Evolutionary conservation across 352 stramenopile genomes (phyloP).

Genomic region (Achlya hypogyna): DNA sequence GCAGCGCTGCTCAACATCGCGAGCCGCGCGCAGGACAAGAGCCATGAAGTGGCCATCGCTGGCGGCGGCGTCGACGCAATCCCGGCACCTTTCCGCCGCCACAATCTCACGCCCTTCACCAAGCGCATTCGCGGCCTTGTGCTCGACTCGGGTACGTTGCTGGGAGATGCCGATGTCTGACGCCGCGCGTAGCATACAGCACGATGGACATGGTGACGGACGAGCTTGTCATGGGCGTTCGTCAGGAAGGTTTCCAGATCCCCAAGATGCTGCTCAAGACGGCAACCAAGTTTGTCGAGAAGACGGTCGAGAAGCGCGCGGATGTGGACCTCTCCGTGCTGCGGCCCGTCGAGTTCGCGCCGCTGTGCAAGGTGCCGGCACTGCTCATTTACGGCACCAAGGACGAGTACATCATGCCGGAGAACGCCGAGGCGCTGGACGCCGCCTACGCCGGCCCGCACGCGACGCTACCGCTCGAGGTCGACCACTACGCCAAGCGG

Average conservation of each 20-base stretch:
- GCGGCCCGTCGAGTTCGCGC: conserved; percentile 58
- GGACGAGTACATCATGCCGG: conserved; percentile 54
- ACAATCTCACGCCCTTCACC: conserved; percentile 29
- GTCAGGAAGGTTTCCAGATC: conserved; percentile 63
- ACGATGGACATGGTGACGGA: conserved; percentile 59
- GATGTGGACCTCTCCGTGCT: conserved; percentile 63
- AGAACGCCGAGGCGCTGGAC: conserved; percentile 60
- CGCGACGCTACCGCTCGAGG: background rate
- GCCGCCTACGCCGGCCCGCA: conserved; percentile 45
- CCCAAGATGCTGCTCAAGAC: conserved; percentile 65
- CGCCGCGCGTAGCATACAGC: conserved; percentile 29
- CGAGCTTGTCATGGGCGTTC: conserved; percentile 46
- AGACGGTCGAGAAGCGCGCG: conserved; percentile 67
- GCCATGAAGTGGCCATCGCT: conserved; percentile 41
- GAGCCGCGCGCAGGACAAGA: conserved; percentile 37
- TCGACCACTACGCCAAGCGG: conserved; percentile 13
- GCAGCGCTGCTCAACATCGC: conserved; percentile 70
- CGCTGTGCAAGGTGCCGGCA: conserved; percentile 55
- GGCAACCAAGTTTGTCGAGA: conserved; percentile 48
- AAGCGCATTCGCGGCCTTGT: conserved; percentile 68
- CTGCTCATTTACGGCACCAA: conserved; percentile 53
- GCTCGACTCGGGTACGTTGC: conserved; percentile 39
- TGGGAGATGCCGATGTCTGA: background rate
- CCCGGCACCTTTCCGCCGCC: conserved; percentile 37
- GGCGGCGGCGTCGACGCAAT: conserved; percentile 34